Base-by-base conservation (phyloP, 148 eudicot genomes). In the Nyssa sinensis region DNA sequence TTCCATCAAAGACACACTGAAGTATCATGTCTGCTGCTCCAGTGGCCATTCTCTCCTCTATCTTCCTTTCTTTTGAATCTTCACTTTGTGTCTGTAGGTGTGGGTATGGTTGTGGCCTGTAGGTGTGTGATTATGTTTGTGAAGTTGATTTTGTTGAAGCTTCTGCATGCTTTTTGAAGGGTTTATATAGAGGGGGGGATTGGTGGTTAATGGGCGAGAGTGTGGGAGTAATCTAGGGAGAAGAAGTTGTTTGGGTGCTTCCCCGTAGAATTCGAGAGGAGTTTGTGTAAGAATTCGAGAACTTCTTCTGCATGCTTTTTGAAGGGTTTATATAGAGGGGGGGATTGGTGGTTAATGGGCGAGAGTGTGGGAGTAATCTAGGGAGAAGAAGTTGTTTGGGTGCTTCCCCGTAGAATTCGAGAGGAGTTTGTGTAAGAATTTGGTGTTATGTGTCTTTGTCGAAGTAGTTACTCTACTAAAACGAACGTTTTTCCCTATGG, bases 1-100 rank as follows among this genome's bases (percentile, higher is more conserved):
- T 72, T 73, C 81, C 68, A 70, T 71, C 30, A 25, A 55, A 60
- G 47, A 68, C 72, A 11, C 53, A 72, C 61, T 47, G 77, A 60
- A 73, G 32, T 68, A 78, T 41, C 61, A 67, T 28, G 67, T 71
- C 59, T 49, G 53, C 71, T 53, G 71, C 64, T 71, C 35, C 71
- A 34, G 37, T 67, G 5, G 72, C 25, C 61, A 66, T 59, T 25
- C 61, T 62, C 24, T 55, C 25, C 9, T 64, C 24, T 31, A 2
- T 30, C n/a, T 64, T 0, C 17, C 39, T 29, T n/a, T 30, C 8
- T 5, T 14, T 3, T 5, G 23, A 30, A 19, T 12, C 41, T 12
- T n/a, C n/a, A n/a, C n/a, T 11, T 4, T 28, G 5, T 11, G 10
- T 64, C n/a, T 64, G 8, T 28, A 23, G 13, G 23, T n/a, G 19